Evolutionary conservation across 345 rosid genomes (phyloP), one percentile per base, ranked within the genome.

Genomic region (Citropsis articulata): DNA sequence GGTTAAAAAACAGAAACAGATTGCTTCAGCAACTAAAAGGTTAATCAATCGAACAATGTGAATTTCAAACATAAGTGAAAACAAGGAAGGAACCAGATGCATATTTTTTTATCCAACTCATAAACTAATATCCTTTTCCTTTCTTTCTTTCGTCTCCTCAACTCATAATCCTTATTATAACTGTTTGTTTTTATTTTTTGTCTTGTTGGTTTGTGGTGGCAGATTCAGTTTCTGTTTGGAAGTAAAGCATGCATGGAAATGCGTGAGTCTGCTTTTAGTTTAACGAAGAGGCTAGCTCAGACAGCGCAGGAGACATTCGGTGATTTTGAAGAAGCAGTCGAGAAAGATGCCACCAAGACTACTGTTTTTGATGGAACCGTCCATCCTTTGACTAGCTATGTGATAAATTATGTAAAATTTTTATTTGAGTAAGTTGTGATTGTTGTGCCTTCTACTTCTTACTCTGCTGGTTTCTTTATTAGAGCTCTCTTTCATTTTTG

Each of bases 251-350:
- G 95, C 77, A 59, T 60, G 3, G 99, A 94, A 84, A 92, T 96
- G 97, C 86, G 90, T 83, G 97, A 96, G 14, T 76, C 93, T 73
- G 91, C 97, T 21, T n/a, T 64, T 57, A 89, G 84, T 75, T 88
- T 96, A 82, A 87, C 98, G 3, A 96, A 89, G 82, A 88, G 92
- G 42, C 86, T 96, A 81, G 97, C 98, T 78, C 93, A 90, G 81
- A 93, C 98, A 35, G 95, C 98, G 8, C 92, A 90, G 83, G 99
- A 96, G 82, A 96, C 99, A 10, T 96, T 96, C 77, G 91, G 81
- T 66, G 99, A 94, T 89, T 96, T 96, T 78, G 97, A 92, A 89
- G 98, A 94, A 84, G 98, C 97, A 0, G 99, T 96, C 30, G 98
- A 91, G 79, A 96, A 91, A 55, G 99, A 96, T 89, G 97, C 97